Percentiles rank a stretch among this genome's conserved stretches.
Evolutionary conservation across 139 green algal genomes (phyloP).

Genomic region (Choricystis sp.): DNA sequence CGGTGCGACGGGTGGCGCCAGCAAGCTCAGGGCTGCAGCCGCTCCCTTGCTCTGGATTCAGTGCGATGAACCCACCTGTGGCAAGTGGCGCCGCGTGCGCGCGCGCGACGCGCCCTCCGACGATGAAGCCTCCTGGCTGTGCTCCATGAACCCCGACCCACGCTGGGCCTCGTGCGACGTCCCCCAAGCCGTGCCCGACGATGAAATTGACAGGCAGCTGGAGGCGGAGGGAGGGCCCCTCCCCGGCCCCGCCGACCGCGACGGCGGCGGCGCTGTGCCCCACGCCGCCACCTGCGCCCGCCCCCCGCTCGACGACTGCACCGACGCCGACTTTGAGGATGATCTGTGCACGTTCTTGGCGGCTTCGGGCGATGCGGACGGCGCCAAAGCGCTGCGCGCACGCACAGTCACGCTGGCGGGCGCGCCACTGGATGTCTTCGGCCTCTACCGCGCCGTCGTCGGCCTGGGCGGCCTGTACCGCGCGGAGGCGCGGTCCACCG

Average conservation of each 20-base stretch:
- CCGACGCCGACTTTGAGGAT: constrained; percentile 20
- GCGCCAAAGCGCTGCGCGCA: constrained; percentile 12
- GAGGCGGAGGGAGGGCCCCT: constrained; percentile 1
- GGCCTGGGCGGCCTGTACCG: constrained; percentile 14
- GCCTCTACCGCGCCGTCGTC: constrained; percentile 31
- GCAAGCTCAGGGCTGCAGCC: background rate
- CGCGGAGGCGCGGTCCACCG: constrained; percentile 30
- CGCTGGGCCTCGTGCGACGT: constrained; percentile 3
- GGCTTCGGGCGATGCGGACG: constrained; percentile 12
- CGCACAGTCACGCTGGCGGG: constrained; percentile 29
- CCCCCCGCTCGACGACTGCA: constrained; percentile 15
- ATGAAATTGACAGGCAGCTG: constrained; percentile 16
- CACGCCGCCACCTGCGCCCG: constrained; percentile 6
- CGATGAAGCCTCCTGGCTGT: constrained; percentile 6
- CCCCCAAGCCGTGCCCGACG: constrained; percentile 15
- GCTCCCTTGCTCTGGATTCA: constrained; percentile 9
- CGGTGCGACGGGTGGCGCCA: too few relatives aligned
- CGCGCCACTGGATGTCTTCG: constrained; percentile 27
- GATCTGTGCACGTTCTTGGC: constrained; percentile 26
- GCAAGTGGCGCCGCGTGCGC: constrained; percentile 12
- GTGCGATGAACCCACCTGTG: constrained; percentile 11
- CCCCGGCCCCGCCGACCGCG: too few relatives aligned
- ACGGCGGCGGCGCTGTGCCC: too few relatives aligned
- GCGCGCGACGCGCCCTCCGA: background rate
- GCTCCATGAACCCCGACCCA: constrained; percentile 10